Evolutionary conservation across 176 grass and related monocot species (phyloP), one percentile per base, ranked within the genome.

Genomic region (Bonia amplexicaulis): DNA sequence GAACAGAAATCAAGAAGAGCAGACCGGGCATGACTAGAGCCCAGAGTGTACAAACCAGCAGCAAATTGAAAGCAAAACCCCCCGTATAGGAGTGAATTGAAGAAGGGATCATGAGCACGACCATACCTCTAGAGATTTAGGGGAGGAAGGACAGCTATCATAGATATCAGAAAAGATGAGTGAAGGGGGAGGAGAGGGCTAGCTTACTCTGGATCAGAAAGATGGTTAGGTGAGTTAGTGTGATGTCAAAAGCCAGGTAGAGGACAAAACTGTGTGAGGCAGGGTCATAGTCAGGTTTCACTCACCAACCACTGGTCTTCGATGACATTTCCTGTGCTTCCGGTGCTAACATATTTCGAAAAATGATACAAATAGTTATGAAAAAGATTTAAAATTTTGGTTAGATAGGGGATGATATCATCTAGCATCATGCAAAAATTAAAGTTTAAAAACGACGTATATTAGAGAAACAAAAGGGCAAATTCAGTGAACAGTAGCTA

Each of bases 121-220:
- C 61, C 68, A 55, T 91, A 87, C 80, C 89, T 91, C 52, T 25
- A 5, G 54, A 31, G 27, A 68, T 35, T 39, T 53, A 48, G 40
- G 15, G 47, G 17, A 44, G 48, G 88, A 33, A 58, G 67, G 19
- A n/a, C 49, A 44, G 58, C 27, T 58, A 25, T 19, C 66, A 55
- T 61, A 46, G 74, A 62, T 53, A 23, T 51, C 27, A 51, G 70
- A 41, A 37, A 74, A 13, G n/a, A 80, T 5, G 42, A 75, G 60
- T 61, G 60, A 67, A 55, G 12, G 11, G 51, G 14, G 13, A 31
- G 59, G 47, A 0, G 22, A 41, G 1, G 40, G 40, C 35, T 37
- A 37, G 69, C 47, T 74, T 25, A 53, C 10, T 11, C 79, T 57
- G 25, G 67, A 15, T 71, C 39, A 11, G 55, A 58, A 58, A 11